A percentile compares a stretch with the other conserved stretches of the same genome.
Evolutionary conservation across 495 filamentous ascomycete species (phyloP).

Genomic region (Tuber aestivum): DNA sequence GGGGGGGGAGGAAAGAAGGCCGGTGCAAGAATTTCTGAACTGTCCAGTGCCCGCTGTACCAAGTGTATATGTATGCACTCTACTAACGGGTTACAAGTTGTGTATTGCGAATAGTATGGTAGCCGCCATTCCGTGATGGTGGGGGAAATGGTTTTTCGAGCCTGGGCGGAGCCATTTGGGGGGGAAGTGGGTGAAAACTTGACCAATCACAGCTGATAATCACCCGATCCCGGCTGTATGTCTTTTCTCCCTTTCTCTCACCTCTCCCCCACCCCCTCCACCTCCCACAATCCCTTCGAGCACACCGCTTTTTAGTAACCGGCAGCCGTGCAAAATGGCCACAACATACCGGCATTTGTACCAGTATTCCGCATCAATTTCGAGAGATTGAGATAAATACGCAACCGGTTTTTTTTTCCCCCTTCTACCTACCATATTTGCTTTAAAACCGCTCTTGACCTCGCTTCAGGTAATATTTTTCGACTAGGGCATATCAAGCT

Average conservation of each 20-base stretch:
- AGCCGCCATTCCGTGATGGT: conserved; percentile 11
- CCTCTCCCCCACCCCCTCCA: conserved; percentile 24
- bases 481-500: background rate
- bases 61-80: conserved; percentile 14
- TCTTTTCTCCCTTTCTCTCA: background rate
- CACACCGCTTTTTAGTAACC: conserved; percentile 15
- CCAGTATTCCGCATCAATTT: conserved; percentile 16
- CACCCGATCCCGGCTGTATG: conserved; percentile 19
- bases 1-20: background rate
- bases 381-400: background rate
- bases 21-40: background rate
- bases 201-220: conserved; percentile 24
- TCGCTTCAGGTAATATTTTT: conserved; percentile 5
- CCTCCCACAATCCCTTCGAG: conserved; percentile 8
- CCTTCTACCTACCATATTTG: background rate
- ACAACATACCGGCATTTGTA: conserved; percentile 9
- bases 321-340: conserved; percentile 27
- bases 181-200: background rate
- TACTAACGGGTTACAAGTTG: conserved; percentile 10
- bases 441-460: background rate
- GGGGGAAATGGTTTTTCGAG: conserved; percentile 7
- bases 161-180: conserved; percentile 1
- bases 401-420: background rate
- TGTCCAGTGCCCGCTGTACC: background rate
- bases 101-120: conserved; percentile 7